Evolutionary conservation across 2,329 filamentous ascomycete species (phyloP), one percentile per base, ranked within the genome.

Genomic region (Ophiostoma himal-ulmi): DNA sequence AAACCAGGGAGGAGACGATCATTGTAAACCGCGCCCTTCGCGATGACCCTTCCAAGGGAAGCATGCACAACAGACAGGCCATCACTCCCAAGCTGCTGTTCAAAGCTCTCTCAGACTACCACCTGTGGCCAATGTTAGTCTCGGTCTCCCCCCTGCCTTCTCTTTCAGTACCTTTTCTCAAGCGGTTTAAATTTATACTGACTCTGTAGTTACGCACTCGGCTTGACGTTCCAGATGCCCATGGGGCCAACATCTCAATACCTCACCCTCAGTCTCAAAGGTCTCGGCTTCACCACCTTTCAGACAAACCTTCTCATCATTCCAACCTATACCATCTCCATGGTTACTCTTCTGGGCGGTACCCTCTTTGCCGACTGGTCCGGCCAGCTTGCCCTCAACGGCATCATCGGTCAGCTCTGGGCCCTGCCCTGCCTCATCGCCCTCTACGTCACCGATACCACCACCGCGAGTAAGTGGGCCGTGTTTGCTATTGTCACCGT

Each of bases 291-390:
- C 77, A 79, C 82, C 72, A 87, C 84, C 2, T 88, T 91, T 76
- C 79, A 86, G 34, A 83, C 87, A 1, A 91, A 90, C 75, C 76
- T 91, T 41, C 82, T 91, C 10, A 83, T 84, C 1, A 89, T 91
- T n/a, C 84, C 86, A 0, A 82, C 80, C 64, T 80, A 78, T 0
- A 77, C 81, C 64, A 67, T 73, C 8, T 78, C 78, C 70, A 79
- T 79, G 20, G 75, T 81, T 41, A 79, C 77, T 39, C 80, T 80
- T 78, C 73, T 82, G 6, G 70, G 70, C 0, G 72, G 81, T 10
- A 80, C 79, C 4, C 80, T 81, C 48, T 54, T 81, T 11, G 77
- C 78, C 66, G 82, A 83, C 77, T 79, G 79, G 78, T 75, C 84
- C 76, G 75, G 84, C 78, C 78, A 85, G 73, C 81, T 88, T 39